Evolutionary conservation across 108 stramenopile genomes (phyloP).

Genomic region (Asterionellopsis glacialis): DNA sequence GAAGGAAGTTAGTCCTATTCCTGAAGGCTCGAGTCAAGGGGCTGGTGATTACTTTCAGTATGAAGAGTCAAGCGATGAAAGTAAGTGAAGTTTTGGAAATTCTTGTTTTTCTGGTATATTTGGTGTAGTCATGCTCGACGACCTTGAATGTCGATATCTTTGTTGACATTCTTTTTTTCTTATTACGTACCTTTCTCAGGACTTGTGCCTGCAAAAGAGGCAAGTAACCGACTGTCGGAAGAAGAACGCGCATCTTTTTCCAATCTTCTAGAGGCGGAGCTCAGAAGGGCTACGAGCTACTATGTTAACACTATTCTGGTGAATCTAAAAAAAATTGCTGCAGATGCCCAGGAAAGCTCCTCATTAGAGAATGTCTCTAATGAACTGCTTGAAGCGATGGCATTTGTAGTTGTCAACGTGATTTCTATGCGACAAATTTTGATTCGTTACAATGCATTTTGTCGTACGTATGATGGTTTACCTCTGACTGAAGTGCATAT

Average conservation of each 20-base stretch:
- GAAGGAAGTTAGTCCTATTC: not conserved
- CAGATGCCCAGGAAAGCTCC: not conserved
- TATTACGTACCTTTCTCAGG: not conserved
- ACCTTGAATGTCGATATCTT: too few species aligned
- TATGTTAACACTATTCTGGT: not conserved
- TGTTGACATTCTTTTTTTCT: not conserved
- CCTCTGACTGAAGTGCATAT: not conserved
- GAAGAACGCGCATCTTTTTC: not conserved
- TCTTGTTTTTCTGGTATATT: too few species aligned
- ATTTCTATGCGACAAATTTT: constrained; percentile 2
- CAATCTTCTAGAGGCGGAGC: not conserved
- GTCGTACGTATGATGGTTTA: not conserved
- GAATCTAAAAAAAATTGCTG: not conserved
- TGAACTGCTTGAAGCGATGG: not conserved
- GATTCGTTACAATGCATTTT: constrained; percentile 2
- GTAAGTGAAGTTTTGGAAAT: too few species aligned
- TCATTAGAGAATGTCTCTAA: not conserved
- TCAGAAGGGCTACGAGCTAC: not conserved
- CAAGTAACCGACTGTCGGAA: not conserved
- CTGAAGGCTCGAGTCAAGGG: not conserved
- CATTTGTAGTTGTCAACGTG: not conserved
- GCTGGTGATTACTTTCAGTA: not conserved
- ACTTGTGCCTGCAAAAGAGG: not conserved
- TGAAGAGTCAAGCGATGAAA: not conserved
- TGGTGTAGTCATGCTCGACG: too few species aligned